Percentiles rank a stretch among this genome's conserved stretches.
Conservation (phyloP, 2,329 filamentous ascomycete species). For the Cladophialophora yegresii region DNA sequence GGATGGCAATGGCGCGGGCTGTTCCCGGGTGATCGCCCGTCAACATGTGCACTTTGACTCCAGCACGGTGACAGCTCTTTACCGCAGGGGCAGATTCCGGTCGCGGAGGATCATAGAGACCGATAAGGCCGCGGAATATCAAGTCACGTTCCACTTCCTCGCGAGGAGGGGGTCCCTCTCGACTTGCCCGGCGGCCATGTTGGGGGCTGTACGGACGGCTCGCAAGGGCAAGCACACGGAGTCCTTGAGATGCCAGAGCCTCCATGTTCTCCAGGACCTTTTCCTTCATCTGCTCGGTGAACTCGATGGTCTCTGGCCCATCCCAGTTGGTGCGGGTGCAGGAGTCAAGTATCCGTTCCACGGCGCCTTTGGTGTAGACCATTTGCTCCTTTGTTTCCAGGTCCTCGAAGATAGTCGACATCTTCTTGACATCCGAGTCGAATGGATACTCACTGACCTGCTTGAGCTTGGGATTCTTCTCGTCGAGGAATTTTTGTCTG, state of each 20-base stretch:
- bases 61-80: slow-evolving; percentile 65
- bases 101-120: slow-evolving; percentile 79
- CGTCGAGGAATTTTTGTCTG: slow-evolving; percentile 54
- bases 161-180: slow-evolving; percentile 47
- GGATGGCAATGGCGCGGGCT: slow-evolving; percentile 71
- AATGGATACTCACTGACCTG: slow-evolving; percentile 71
- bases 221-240: slow-evolving; percentile 69
- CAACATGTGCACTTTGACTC: slow-evolving; percentile 75
- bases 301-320: slow-evolving; percentile 48
- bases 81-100: slow-evolving; percentile 71
- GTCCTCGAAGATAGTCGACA: slow-evolving; percentile 67
- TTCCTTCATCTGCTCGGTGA: slow-evolving; percentile 57
- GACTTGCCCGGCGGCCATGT: slow-evolving; percentile 37
- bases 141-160: slow-evolving; percentile 66
- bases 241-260: slow-evolving; percentile 63
- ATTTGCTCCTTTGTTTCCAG: slow-evolving; percentile 37
- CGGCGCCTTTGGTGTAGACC: slow-evolving; percentile 56
- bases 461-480: slow-evolving; percentile 55
- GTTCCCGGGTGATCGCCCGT: slow-evolving; percentile 76
- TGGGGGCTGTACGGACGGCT: slow-evolving; percentile 51
- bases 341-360: slow-evolving; percentile 66
- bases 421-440: slow-evolving; percentile 73
- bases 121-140: slow-evolving; percentile 71
- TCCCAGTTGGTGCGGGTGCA: slow-evolving; percentile 58
- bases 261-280: slow-evolving; percentile 70